Conservation (phyloP, 768 basidiomycete genomes). For the Strobilomyces dryophilus region DNA sequence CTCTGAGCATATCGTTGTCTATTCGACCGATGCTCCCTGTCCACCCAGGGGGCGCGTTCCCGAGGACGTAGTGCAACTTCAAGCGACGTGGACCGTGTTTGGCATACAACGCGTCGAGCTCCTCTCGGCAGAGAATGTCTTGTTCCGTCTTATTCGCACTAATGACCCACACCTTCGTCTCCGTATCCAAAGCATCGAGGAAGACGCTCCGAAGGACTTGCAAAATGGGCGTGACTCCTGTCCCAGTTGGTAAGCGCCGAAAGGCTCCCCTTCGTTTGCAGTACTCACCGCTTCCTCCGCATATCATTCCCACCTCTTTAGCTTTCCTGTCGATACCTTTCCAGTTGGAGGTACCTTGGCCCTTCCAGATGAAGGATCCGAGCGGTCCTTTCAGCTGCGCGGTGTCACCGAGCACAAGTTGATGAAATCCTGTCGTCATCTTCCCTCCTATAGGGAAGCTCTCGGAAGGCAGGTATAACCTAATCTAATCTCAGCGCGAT, state of each 20-base stretch:
- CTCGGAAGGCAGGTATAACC: slow-evolving; percentile 41
- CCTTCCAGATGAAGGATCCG: slow-evolving; percentile 52
- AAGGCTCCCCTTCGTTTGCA: neutral
- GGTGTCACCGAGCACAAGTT: slow-evolving; percentile 44
- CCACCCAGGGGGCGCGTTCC: slow-evolving; percentile 34
- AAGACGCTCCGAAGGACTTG: slow-evolving; percentile 50
- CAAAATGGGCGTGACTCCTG: slow-evolving; percentile 54
- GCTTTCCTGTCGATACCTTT: slow-evolving; percentile 33
- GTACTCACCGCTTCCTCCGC: slow-evolving; percentile 49
- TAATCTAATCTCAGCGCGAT: slow-evolving; percentile 15
- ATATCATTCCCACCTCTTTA: slow-evolving; percentile 48
- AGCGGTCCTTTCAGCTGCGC: slow-evolving; percentile 59
- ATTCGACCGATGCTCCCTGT: slow-evolving; percentile 39
- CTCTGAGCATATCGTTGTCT: slow-evolving; percentile 33
- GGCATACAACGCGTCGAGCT: slow-evolving; percentile 39
- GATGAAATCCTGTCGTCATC: slow-evolving; percentile 46
- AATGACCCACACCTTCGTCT: slow-evolving; percentile 44
- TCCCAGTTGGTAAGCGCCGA: neutral
- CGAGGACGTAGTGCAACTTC: slow-evolving; percentile 43
- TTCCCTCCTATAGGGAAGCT: slow-evolving; percentile 43
- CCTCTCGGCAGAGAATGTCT: slow-evolving; percentile 50
- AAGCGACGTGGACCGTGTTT: slow-evolving; percentile 31
- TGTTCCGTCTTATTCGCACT: slow-evolving; percentile 43
- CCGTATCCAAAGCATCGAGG: slow-evolving; percentile 33
- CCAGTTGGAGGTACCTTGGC: slow-evolving; percentile 36